phyloP scores from a whole-genome alignment of 2,329 filamentous ascomycete species.

The Venturia effusa region DNA sequence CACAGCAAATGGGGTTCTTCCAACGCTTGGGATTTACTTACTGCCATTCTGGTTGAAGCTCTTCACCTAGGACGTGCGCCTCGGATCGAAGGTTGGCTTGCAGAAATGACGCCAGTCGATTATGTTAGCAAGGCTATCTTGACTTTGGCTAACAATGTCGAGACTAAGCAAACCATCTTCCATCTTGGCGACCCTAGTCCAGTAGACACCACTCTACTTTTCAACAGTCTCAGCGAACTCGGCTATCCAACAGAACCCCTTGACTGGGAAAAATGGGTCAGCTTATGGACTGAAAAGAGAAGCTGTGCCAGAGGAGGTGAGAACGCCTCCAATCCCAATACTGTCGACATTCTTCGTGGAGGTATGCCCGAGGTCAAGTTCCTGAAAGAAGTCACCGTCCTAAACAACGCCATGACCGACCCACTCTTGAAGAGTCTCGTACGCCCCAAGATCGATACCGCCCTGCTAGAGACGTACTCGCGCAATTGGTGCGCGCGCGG shows the following conservation, averaged over 20 bases:
- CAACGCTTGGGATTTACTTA: constrained; percentile 69
- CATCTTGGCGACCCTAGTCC: constrained; percentile 66
- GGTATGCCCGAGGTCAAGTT: constrained; percentile 71
- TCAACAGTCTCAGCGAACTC: constrained; percentile 51
- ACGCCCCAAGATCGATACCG: constrained; percentile 57
- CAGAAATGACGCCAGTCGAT: constrained; percentile 78
- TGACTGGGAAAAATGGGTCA: constrained; percentile 63
- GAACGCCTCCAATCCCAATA: constrained; percentile 47
- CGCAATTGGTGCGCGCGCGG: constrained; percentile 72
- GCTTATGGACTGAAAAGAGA: constrained; percentile 61
- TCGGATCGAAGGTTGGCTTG: constrained; percentile 61
- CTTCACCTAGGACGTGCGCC: constrained; percentile 61
- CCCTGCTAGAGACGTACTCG: constrained; percentile 66
- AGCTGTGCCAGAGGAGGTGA: constrained; percentile 54
- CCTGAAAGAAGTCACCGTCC: constrained; percentile 58
- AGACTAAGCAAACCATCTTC: constrained; percentile 54
- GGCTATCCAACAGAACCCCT: constrained; percentile 60
- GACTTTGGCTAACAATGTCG: constrained; percentile 53
- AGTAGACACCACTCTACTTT: constrained; percentile 54
- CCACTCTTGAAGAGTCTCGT: constrained; percentile 48
- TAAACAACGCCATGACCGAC: constrained; percentile 59
- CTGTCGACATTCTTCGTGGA: constrained; percentile 66
- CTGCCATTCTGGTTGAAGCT: constrained; percentile 66
- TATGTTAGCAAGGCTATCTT: constrained; percentile 67
- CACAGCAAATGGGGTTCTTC: constrained; percentile 65